Evolutionary conservation across 2,329 filamentous ascomycete genomes (phyloP), one percentile per base, ranked within the genome.

Genomic region (Aphanoascus verrucosus): DNA sequence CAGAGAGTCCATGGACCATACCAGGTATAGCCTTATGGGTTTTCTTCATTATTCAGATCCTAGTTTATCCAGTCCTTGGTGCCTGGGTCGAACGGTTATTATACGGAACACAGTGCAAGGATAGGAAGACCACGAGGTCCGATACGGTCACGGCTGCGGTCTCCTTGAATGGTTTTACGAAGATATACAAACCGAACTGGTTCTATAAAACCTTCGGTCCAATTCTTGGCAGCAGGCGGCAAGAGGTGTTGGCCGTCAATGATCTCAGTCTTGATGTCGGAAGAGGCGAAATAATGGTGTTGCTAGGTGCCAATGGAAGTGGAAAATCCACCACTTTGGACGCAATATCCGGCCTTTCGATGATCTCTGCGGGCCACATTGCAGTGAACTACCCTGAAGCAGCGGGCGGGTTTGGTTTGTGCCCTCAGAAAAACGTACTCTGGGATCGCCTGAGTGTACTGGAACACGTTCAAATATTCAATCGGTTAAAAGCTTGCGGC

Each of bases 311-410:
- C 5, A 96, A 96, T 64, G 90, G 90, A 15, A 88, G 83, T 61
- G 90, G 90, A 35, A 96, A 96, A 67, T 89, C 84, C 52, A 95
- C 90, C 0, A 94, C 89, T 0, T 76, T 96, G 3, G 88, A 95
- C 63, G 85, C 86, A 5, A 90, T 96, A 58, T 86, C 88, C 9
- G 90, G 90, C 2, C 78, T 91, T 49, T 88, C 84, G 61, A 85
- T 80, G 43, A 76, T 91, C 19, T 88, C 86, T 0, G 81, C 78
- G 55, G 90, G 90, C 2, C 76, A 77, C 2, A 93, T 96, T 59
- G 80, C 79, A 20, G 83, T 95, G 44, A 85, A 93, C 59, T 87
- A 86, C 4, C 84, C 82, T 4, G 83, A 90, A 59, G 84, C 83
- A 0, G 83, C 81, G 8, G 86, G 86, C 8, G 88, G 87, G 0